Base-by-base conservation (phyloP, 192 early-diverging fungal species). In the Coemansia aciculifera region DNA sequence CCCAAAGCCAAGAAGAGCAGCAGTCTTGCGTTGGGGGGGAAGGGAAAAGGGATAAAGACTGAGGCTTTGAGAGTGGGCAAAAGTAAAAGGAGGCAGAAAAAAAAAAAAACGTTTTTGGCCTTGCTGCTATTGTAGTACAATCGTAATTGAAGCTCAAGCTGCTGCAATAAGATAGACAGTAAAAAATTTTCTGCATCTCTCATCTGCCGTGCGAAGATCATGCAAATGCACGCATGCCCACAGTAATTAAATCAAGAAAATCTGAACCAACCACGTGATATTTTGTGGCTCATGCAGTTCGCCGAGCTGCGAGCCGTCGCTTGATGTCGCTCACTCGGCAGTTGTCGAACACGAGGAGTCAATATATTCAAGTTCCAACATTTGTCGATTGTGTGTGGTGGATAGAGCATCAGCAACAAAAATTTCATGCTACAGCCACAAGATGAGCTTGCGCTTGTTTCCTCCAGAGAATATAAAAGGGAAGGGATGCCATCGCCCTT, bases 221-320 rank as follows among this genome's bases (percentile, higher is more conserved):
- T 54, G 51, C 51, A 29, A 3, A 29, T 13, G 51, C 51, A 29
- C 5, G 48, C 48, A 49, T 21, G 51, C 12, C 46, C 23, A 23
- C 51, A 9, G 51, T 27, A 54, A 54, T 54, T 54, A 54, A 54
- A 54, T 54, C 51, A 54, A 54, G 48, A 23, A 23, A 29, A 48
- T 48, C 44, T 9, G 19, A n/a, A n/a, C n/a, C 5, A 21, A 23
- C 51, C 24, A 54, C 51, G 51, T 48, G 46, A 17, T 3, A n/a
- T 92, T 5, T 86, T 64, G 89, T 54, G 51, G 51, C 51, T 54
- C 24, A 5, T 10, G 19, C 46, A 23, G 46, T 9, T 48, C 19
- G 9, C 6, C n/a, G 23, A 52, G 24, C 23, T 12, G 24, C 27
- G 24, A 54, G 24, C 51, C 24, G 51, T 11, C 11, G 11, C 11